phyloP scores from a whole-genome alignment of 352 stramenopile species.

The Pythium guiyangense region DNA sequence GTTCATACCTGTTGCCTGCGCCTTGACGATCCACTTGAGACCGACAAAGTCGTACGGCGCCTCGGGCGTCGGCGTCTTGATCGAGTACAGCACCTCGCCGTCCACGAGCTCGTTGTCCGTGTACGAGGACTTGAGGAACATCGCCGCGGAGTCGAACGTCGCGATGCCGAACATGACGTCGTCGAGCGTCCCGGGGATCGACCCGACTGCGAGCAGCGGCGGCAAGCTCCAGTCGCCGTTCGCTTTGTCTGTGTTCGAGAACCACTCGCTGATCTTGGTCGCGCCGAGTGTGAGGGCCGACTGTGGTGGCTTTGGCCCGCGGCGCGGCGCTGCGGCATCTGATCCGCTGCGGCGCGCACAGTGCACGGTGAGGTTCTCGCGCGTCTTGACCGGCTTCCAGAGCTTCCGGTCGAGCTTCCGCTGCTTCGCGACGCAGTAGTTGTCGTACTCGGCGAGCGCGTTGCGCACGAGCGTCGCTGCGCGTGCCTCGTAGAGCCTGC shows the following conservation, averaged over 20 bases:
- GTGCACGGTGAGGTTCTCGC: no score
- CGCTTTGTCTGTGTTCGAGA: conserved; percentile 12
- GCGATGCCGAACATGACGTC: conserved; percentile 60
- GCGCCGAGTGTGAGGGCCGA: conserved; percentile 12
- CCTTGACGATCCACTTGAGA: conserved; percentile 43
- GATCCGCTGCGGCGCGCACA: background rate
- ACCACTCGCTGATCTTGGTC: conserved; percentile 10
- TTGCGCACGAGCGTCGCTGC: no score
- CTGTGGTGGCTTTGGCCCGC: background rate
- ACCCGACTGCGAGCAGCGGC: conserved; percentile 36
- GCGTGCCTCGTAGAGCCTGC: no score
- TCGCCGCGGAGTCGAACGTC: conserved; percentile 38
- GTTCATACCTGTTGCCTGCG: conserved; percentile 18
- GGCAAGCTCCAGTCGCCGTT: conserved; percentile 22
- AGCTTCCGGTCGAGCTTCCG: no score
- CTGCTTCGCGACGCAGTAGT: no score
- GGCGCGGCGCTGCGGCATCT: background rate
- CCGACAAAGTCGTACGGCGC: conserved; percentile 42
- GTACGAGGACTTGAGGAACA: conserved; percentile 49
- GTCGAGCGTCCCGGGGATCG: conserved; percentile 34
- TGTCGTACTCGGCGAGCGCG: no score
- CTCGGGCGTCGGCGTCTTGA: conserved; percentile 31
- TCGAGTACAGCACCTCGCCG: conserved; percentile 36
- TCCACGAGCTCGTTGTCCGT: conserved; percentile 46
- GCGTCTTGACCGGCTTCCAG: no score